Evolutionary conservation across 371 early-diverging fungal species (phyloP).

Genomic region (Lichtheimia corymbifera): DNA sequence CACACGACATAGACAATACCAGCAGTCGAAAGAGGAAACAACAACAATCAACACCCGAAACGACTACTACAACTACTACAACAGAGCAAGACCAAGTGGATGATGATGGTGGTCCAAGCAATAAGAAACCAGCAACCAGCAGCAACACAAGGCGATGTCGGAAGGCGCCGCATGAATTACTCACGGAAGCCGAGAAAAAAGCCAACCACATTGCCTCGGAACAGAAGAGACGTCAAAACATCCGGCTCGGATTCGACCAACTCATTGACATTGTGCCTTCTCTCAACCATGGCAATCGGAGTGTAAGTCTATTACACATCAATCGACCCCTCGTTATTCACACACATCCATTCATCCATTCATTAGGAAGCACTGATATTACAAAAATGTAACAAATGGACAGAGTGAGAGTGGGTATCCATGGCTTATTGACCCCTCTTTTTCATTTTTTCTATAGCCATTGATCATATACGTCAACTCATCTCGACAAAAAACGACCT

Average conservation of each 20-base stretch:
- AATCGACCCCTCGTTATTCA: background rate
- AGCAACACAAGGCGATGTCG: constrained; percentile 31
- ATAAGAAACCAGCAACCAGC: constrained; percentile 1
- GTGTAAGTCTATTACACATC: constrained; percentile 28
- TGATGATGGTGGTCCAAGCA: background rate
- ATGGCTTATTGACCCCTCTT: background rate
- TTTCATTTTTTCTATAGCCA: constrained; percentile 13
- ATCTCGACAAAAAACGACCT: constrained; percentile 35
- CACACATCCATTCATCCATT: background rate
- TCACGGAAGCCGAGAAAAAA: constrained; percentile 92
- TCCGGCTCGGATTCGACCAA: constrained; percentile 81
- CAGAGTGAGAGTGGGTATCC: background rate
- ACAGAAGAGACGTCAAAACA: constrained; percentile 87
- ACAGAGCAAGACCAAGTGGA: background rate
- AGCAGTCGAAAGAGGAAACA: background rate
- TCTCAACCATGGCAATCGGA: constrained; percentile 61
- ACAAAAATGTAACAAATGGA: constrained; percentile 52
- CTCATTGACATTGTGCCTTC: constrained; percentile 82
- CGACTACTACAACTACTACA: background rate
- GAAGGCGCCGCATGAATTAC: constrained; percentile 64
- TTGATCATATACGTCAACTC: constrained; percentile 36
- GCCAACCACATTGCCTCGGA: constrained; percentile 95
- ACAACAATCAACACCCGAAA: background rate
- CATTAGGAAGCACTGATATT: constrained; percentile 46
- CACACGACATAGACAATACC: background rate